Evolutionary conservation across 441 rosid species (phyloP).

Genomic region (Populus trichocarpa): DNA sequence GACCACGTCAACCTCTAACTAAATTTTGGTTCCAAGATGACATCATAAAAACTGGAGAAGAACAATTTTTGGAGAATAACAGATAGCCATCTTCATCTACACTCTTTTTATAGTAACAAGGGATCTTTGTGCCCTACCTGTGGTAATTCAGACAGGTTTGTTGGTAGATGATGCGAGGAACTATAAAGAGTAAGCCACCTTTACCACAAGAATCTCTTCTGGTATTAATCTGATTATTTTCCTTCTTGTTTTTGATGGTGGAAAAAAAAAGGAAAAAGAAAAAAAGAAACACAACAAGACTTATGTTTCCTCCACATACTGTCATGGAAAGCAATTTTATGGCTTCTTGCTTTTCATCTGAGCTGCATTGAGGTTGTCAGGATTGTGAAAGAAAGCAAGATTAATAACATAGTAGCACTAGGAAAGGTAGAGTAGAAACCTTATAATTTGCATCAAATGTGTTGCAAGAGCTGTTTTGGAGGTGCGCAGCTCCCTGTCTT

Average conservation of each 20-base stretch:
- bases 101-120: neutral
- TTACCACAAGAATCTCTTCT: neutral
- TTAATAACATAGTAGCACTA: neutral
- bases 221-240: neutral
- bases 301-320: neutral
- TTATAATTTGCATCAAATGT: too few species aligned
- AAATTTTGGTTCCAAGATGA: neutral
- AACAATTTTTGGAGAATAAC: neutral
- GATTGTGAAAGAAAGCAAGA: neutral
- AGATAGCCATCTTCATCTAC: neutral
- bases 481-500: too few species aligned
- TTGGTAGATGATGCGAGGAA: neutral
- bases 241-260: neutral
- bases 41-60: too few species aligned
- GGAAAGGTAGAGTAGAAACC: too few species aligned
- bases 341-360: neutral
- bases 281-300: too few species aligned
- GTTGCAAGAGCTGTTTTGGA: too few species aligned
- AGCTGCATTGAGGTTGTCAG: too few species aligned
- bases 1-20: conserved; percentile 3
- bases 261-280: too few species aligned
- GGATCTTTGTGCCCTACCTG: neutral
- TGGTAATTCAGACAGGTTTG: neutral
- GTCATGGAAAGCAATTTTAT: neutral
- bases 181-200: neutral